Base-by-base conservation (phyloP, 2,329 filamentous ascomycete genomes). In the Penicillium verrucosum region DNA sequence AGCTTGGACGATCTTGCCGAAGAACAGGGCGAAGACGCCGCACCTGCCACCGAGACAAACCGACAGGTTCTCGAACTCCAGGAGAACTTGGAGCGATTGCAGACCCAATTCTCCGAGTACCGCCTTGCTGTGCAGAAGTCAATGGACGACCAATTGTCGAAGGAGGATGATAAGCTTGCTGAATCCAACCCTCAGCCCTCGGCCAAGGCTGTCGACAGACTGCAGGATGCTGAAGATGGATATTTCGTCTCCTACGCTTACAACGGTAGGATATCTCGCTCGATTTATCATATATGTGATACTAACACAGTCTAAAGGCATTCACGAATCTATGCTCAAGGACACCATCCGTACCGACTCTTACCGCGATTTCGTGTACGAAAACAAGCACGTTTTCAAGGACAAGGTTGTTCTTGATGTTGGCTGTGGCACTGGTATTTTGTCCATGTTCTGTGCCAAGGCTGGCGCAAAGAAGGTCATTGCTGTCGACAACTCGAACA, bases 321-420 rank as follows among this genome's bases (percentile, higher is more conserved):
- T 97, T 54, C 92, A 97, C 73, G 91, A 96, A 71, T 92, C 89
- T 8, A 97, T 97, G 92, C 82, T 97, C 60, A 96, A 96, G 73
- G 92, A 97, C 69, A 81, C 84, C 0, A 82, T 96, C 40, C 88
- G 92, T 50, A 97, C 92, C 11, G 89, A 96, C 67, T 88, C 90
- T 3, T 97, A 97, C 76, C 86, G 92, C 44, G 92, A 97, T 75
- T 96, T 97, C 72, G 92, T 97, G 68, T 96, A 97, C 77, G 85
- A 87, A 64, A 91, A 97, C 78, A 94, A 96, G 74, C 80, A 90
- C 63, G 78, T 96, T 4, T 96, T 97, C 75, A 85, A 86, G 32
- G 89, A 86, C 67, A 96, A 96, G 77, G 85, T 87, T 10, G 89
- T 97, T 12, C 84, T 97, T 7, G 92, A 97, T 70, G 92, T 97